A percentile compares a stretch with the other conserved stretches of the same genome.
Conservation (phyloP, 1,284 basidiomycete genomes). For the Sporisorium exsertum region DNA sequence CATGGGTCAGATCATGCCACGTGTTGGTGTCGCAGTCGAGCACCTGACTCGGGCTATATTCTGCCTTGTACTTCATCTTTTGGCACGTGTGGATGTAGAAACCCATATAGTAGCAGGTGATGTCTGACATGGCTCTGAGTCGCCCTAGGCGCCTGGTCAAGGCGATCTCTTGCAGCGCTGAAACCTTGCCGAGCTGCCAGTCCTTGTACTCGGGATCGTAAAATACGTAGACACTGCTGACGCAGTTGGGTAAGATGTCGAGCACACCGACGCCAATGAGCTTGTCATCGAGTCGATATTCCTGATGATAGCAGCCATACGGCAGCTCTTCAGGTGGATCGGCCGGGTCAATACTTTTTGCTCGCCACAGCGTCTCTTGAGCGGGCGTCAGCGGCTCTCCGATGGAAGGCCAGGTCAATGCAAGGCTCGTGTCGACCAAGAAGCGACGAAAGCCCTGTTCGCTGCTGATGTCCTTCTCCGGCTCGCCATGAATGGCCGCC, state of each 20-base stretch:
- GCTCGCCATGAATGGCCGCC: conserved; percentile 54
- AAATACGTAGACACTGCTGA: conserved; percentile 96
- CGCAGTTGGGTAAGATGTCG: conserved; percentile 88
- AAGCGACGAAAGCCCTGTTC: conserved; percentile 58
- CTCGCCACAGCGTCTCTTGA: conserved; percentile 23
- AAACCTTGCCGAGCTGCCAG: conserved; percentile 81
- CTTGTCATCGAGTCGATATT: conserved; percentile 74
- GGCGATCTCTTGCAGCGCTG: conserved; percentile 59
- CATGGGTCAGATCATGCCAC: conserved; percentile 25
- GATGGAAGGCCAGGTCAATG: conserved; percentile 27
- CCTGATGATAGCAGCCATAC: conserved; percentile 65
- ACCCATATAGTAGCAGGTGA: conserved; percentile 52
- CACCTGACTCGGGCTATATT: conserved; percentile 87
- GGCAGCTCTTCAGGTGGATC: conserved; percentile 22
- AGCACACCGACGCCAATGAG: conserved; percentile 89
- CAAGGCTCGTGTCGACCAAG: conserved; percentile 49
- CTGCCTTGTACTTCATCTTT: conserved; percentile 97
- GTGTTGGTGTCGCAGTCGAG: conserved; percentile 73
- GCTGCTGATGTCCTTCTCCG: conserved; percentile 48
- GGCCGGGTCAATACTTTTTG: conserved; percentile 6
- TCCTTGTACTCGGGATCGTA: conserved; percentile 84
- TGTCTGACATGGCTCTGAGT: conserved; percentile 13
- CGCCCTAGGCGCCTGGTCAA: conserved; percentile 51
- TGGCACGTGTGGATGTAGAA: conserved; percentile 73
- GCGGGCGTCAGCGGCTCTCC: conserved; percentile 15